phyloP scores from a whole-genome alignment of 148 eudicot species.

The Camellia japonica region DNA sequence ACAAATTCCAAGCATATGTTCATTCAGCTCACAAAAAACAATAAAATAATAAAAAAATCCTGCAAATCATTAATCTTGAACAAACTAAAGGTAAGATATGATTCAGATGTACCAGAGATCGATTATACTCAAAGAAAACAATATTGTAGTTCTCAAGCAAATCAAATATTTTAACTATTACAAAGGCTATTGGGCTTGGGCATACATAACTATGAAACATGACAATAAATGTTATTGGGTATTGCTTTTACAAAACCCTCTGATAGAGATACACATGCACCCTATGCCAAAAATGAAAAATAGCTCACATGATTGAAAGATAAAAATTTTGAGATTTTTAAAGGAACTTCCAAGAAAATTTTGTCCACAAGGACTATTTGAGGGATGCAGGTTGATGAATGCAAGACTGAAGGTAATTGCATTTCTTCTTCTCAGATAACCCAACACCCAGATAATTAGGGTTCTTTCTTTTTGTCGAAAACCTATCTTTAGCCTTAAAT shows the following conservation, averaged over 20 bases:
- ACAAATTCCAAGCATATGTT: conserved; percentile 11
- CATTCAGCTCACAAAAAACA: background rate
- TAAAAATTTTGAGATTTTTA: background rate
- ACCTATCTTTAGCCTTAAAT: background rate
- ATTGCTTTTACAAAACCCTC: background rate
- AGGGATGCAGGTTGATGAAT: background rate
- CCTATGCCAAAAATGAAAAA: background rate
- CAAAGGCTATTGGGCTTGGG: background rate
- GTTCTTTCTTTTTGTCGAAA: background rate
- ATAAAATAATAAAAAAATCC: background rate
- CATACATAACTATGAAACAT: background rate
- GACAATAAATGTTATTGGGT: background rate
- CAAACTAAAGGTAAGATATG: background rate
- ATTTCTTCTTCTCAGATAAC: background rate
- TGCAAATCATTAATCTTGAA: background rate
- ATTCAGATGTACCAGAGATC: background rate
- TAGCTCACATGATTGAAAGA: background rate
- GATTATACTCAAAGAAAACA: background rate
- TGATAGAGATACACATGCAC: background rate
- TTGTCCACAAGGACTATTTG: background rate
- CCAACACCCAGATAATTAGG: background rate
- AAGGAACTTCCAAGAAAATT: background rate
- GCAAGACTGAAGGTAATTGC: background rate
- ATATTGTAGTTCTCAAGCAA: background rate
- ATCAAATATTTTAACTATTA: background rate